Base-by-base conservation (phyloP, 106 monocot species). In the Dendrobium nobile region DNA sequence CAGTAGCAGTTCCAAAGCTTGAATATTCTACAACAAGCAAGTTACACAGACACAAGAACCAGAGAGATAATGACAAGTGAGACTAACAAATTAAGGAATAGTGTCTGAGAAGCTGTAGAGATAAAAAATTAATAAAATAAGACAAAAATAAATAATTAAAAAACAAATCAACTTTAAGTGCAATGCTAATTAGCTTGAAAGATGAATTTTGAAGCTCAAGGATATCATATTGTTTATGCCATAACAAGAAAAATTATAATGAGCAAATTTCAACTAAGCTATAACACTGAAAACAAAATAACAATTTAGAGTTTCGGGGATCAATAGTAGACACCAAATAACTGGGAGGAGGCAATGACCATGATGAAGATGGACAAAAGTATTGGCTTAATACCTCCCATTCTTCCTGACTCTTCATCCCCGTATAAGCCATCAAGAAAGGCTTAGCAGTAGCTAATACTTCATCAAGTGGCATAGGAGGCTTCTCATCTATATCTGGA, bases 361-460 rank as follows among this genome's bases (percentile, higher is more conserved):
- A 61, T 61, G 16, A 51, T 51, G 51, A 51, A 13, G 51, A 51
- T 15, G 2, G 15, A 16, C 13, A n/a, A 7, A 10, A 76, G 26
- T 24, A 76, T 2, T 0, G 27, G n/a, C 47, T 26, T 48, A 27
- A 13, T 85, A 94, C 99, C 95, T 95, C 91, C 99, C 99, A 99
- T 78, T 99, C 95, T 80, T 99, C 91, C 78, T 95, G 91, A 72
- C 85, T 95, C 37, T 91, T 72, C 77, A 99, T 93, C 24, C 99
- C 95, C 78, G 91, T 95, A n/a, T 95, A 95, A 17, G 93, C 89
- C 85, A 99, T 88, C 87, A 99, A 88, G 88, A 95, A 95, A n/a
- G 99, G 99, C 77, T 95, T 99, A n/a, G 87, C 89, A 65, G 85
- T 90, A 31, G 91, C 85, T 77, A 99, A 61, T 17, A 84, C 91